Evolutionary conservation across 352 stramenopile genomes (phyloP), one percentile per base, ranked within the genome.

Genomic region (Pythium sukuiense): DNA sequence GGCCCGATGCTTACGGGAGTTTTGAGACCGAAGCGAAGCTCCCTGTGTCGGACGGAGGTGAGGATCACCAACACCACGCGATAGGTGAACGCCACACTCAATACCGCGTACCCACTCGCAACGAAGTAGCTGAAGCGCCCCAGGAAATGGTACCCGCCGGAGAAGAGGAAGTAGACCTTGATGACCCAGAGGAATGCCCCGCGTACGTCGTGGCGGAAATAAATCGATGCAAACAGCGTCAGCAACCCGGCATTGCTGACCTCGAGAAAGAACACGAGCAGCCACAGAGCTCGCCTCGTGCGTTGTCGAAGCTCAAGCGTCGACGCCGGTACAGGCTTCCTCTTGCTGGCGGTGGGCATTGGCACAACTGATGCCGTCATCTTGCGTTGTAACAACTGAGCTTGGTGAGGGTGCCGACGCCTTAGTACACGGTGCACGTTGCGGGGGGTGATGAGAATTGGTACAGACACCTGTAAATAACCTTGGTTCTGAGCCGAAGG

Each of bases 91-190:
- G 61, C 16, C 4, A 35, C 27, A 18, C 27, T 29, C 9, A 69
- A 12, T 0, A 55, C 1, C 6, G 46, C 35, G 37, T 69, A 69
- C 6, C 45, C 43, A 4, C 2, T 41, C 1, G 62, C 46, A 11
- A 69, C 29, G 18, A 12, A 16, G 32, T 35, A 29, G 2, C 41
- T 57, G n/a, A 52, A 63, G 8, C n/a, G 8, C 27, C 59, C 43
- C 3, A 69, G 16, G 24, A 69, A 69, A 6, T 59, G 2, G 46
- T 54, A 62, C 12, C 45, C 62, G 3, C 48, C 43, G n/a, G 43
- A 59, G 27, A 59, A 63, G 2, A 69, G 32, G 24, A 69, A 39
- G 37, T 55, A 69, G 3, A 63, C 48, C 46, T 62, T 58, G 9
- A 69, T 43, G 6, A 63, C 35, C 62, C 62, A 69, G 6, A 69